Conservation (phyloP, 2,329 filamentous ascomycete species). For the Iodosphaeria phyllophila region DNA sequence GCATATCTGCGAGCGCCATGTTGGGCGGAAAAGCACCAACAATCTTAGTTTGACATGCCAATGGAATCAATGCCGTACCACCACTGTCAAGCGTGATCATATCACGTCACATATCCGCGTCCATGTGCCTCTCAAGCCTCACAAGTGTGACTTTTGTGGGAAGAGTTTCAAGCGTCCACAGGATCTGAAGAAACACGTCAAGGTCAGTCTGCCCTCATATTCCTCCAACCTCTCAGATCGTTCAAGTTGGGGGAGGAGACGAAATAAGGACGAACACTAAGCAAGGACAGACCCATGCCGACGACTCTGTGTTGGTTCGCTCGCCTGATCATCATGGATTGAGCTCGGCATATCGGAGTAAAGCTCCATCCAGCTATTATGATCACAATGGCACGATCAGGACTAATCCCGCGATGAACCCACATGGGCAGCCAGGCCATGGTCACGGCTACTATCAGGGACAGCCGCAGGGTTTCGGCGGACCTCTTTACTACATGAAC, state of each 20-base stretch:
- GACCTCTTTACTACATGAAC: slow-evolving; percentile 59
- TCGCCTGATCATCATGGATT: slow-evolving; percentile 31
- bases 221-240: background rate
- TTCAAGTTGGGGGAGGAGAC: too few relatives aligned
- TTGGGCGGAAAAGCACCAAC: slow-evolving; percentile 97
- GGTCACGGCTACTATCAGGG: slow-evolving; percentile 41
- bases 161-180: slow-evolving; percentile 99
- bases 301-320: slow-evolving; percentile 62
- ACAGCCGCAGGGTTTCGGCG: slow-evolving; percentile 36
- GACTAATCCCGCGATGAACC: slow-evolving; percentile 28
- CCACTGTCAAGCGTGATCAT: slow-evolving; percentile 95
- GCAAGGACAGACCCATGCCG: slow-evolving; percentile 58
- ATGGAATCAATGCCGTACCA: slow-evolving; percentile 91
- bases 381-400: slow-evolving; percentile 47
- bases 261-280: too few relatives aligned
- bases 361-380: slow-evolving; percentile 40
- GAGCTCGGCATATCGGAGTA: slow-evolving; percentile 29
- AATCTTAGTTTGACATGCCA: slow-evolving; percentile 95
- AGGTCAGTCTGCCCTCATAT: slow-evolving; percentile 16
- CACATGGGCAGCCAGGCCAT: slow-evolving; percentile 34
- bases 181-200: slow-evolving; percentile 98
- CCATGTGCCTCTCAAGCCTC: slow-evolving; percentile 95
- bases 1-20: slow-evolving; percentile 94
- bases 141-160: slow-evolving; percentile 97
- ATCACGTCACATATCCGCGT: slow-evolving; percentile 98